Percentiles rank a stretch among this genome's conserved stretches.
These are phyloP conservation scores for Psilocybe subaeruginosa DNA, from an alignment of 768 basidiomycete genomes.

Conservation along the genomic window DNA sequence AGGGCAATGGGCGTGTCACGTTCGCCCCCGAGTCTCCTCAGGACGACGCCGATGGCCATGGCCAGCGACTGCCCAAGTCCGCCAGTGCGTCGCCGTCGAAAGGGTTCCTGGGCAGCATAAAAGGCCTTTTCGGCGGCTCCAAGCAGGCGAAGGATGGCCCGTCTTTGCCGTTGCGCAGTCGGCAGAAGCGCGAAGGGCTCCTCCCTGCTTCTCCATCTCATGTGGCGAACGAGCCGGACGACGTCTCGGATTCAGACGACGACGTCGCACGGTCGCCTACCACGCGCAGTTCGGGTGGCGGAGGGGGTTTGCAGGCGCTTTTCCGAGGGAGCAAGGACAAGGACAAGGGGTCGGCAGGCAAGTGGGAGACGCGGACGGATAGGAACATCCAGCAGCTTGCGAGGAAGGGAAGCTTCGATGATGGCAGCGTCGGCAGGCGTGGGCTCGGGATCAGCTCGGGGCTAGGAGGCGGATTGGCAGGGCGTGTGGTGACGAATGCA, in stretches of 20 bases:
- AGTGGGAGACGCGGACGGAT: conserved; percentile 29
- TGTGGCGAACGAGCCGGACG: not conserved
- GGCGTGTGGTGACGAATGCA: conserved; percentile 7
- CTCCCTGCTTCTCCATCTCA: not conserved
- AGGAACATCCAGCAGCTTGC: conserved; percentile 24
- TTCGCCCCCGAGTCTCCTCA: not conserved
- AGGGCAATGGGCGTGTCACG: not conserved
- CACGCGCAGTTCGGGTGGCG: not conserved
- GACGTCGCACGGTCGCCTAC: not conserved
- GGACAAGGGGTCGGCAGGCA: conserved; percentile 3
- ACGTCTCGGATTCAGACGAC: conserved; percentile 9
- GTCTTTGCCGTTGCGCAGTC: not conserved
- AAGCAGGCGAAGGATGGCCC: not conserved
- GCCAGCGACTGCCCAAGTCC: not conserved
- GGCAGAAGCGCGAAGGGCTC: not conserved
- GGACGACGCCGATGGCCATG: not conserved
- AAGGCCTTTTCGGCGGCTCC: conserved; percentile 40
- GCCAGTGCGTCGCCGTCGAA: conserved; percentile 18
- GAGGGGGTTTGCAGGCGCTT: conserved; percentile 10
- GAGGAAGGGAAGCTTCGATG: conserved; percentile 21
- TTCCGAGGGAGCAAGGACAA: conserved; percentile 10
- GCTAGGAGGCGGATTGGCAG: conserved; percentile 15
- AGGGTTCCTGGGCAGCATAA: conserved; percentile 48
- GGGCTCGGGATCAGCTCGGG: conserved; percentile 1
- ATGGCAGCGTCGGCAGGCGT: not conserved